Percentiles rank a stretch among this genome's conserved stretches.
phyloP scores from a whole-genome alignment of 805 yeast genomes.

The Nematodospora valgi region DNA sequence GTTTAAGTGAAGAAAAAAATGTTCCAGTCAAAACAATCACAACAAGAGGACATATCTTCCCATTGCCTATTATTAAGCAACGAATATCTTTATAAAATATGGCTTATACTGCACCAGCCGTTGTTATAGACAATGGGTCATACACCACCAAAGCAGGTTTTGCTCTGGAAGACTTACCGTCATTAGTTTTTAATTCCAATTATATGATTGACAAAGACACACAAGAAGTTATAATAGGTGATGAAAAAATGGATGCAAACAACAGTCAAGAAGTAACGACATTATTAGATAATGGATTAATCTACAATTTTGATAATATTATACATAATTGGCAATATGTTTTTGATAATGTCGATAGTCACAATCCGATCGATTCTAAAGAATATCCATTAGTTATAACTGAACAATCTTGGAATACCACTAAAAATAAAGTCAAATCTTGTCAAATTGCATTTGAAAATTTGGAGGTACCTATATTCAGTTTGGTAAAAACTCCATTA shows the following conservation, averaged over 20 bases:
- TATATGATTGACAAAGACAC: constrained; percentile 40
- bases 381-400: constrained; percentile 67
- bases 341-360: constrained; percentile 45
- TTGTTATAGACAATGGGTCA: constrained; percentile 70
- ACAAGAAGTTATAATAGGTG: constrained; percentile 39
- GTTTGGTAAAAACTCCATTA: constrained; percentile 71
- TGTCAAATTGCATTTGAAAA: constrained; percentile 74
- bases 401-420: constrained; percentile 69
- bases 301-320: constrained; percentile 72
- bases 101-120: constrained; percentile 44
- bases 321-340: constrained; percentile 66
- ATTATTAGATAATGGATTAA: constrained; percentile 56
- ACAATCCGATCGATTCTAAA: constrained; percentile 41
- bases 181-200: constrained; percentile 52
- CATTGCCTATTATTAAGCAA: no score
- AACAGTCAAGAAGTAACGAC: constrained; percentile 54
- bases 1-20: constrained; percentile 1
- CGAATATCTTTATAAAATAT: constrained; percentile 6
- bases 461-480: constrained; percentile 71
- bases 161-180: constrained; percentile 62
- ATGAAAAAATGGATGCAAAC: constrained; percentile 41
- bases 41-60: constrained; percentile 1
- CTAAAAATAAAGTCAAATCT: constrained; percentile 52
- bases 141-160: constrained; percentile 66
- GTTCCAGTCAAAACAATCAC: neutral